Conservation (phyloP, 139 green algal species). For the Tetratostichococcus sp. region DNA sequence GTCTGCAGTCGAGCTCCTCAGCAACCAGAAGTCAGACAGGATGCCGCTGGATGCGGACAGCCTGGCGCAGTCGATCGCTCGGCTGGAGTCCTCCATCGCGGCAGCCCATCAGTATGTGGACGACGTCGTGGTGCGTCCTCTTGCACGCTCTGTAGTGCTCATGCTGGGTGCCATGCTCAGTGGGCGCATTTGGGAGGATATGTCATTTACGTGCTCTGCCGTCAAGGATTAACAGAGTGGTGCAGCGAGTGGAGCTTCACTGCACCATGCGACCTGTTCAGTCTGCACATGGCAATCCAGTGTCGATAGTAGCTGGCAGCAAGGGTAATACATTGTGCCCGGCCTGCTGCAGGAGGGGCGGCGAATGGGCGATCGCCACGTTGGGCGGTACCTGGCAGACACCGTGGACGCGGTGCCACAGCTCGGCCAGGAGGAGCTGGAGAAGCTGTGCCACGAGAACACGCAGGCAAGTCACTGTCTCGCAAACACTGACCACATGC, state of each 20-base stretch:
- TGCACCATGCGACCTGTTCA: no score
- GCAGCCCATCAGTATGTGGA: slow-evolving; percentile 72
- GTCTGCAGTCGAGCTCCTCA: slow-evolving; percentile 56
- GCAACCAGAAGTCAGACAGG: slow-evolving; percentile 28
- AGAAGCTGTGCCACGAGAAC: slow-evolving; percentile 77
- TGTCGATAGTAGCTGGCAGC: no score
- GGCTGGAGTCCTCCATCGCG: slow-evolving; percentile 60
- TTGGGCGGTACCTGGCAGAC: slow-evolving; percentile 86
- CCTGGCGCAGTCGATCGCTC: slow-evolving; percentile 53
- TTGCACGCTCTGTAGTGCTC: neutral
- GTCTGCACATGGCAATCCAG: no score
- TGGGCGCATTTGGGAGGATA: no score
- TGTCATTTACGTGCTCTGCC: no score
- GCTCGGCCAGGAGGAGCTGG: slow-evolving; percentile 70
- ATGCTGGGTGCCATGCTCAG: no score
- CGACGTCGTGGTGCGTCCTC: slow-evolving; percentile 67
- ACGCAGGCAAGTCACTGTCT: slow-evolving; percentile 29
- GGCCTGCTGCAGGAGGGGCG: slow-evolving; percentile 67
- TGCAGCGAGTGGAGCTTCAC: no score
- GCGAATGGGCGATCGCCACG: slow-evolving; percentile 45
- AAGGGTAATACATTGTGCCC: no score
- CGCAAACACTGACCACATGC: no score
- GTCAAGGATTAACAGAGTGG: no score
- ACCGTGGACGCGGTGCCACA: slow-evolving; percentile 76
- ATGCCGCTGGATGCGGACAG: slow-evolving; percentile 68